Percentiles rank a stretch among this genome's conserved stretches.
Evolutionary conservation across 371 early-diverging fungal genomes (phyloP).

Genomic region (Mortierella sp.): DNA sequence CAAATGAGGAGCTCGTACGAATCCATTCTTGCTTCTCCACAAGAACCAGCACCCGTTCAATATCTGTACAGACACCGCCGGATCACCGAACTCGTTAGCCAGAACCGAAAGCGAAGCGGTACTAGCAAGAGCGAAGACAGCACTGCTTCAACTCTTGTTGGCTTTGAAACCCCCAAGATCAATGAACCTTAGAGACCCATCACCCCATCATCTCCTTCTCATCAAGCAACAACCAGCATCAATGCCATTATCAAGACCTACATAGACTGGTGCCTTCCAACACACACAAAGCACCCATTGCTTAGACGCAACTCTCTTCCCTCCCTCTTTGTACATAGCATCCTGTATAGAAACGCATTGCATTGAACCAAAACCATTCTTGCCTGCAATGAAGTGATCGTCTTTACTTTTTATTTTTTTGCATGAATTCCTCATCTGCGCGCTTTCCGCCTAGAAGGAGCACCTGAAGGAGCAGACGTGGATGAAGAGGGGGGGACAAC

Average conservation of each 20-base stretch:
- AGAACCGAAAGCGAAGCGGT: constrained; percentile 21
- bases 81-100: neutral
- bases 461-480: constrained; percentile 12
- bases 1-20: too few species aligned
- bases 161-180: constrained; percentile 12
- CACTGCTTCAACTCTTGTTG: constrained; percentile 34
- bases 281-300: too few species aligned
- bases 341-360: neutral
- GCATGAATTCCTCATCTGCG: constrained; percentile 7
- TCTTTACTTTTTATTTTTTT: neutral
- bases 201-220: too few species aligned
- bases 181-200: neutral
- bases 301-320: too few species aligned
- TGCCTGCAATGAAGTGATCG: too few species aligned
- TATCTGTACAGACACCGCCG: neutral
- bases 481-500: constrained; percentile 7
- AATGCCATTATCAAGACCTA: too few species aligned
- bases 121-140: constrained; percentile 22
- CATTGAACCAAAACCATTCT: too few species aligned
- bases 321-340: neutral
- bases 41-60: neutral
- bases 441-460: constrained; percentile 45
- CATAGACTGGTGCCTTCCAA: too few species aligned
- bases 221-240: too few species aligned
- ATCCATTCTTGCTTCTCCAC: too few species aligned